Conservation (phyloP, 225 moss, liverwort and hornwort genomes). For the Physcomitrellopsis africana region DNA sequence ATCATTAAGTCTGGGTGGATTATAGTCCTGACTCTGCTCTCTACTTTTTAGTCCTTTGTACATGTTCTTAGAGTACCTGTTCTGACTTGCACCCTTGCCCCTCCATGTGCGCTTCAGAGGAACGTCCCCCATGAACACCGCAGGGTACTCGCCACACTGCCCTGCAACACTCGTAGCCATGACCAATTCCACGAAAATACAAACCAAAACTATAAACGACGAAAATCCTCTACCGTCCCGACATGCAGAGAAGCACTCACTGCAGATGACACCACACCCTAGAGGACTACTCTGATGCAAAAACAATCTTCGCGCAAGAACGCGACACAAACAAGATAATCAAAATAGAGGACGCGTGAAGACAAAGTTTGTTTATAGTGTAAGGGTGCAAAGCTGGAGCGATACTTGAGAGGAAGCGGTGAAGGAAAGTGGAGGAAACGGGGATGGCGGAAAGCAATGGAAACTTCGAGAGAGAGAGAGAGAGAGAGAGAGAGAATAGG, state of each 20-base stretch:
- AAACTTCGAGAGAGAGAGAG: too few species aligned
- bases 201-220: not conserved
- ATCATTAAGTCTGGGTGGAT: slow-evolving; percentile 55
- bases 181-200: not conserved
- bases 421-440: too few species aligned
- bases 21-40: slow-evolving; percentile 35
- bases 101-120: slow-evolving; percentile 10
- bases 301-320: not conserved
- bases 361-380: not conserved
- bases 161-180: not conserved
- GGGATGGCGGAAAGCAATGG: too few species aligned
- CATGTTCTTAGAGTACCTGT: slow-evolving; percentile 25
- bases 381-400: not conserved
- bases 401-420: too few species aligned
- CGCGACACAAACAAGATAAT: not conserved
- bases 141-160: not conserved
- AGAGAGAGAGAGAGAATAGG: too few species aligned
- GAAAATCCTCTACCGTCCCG: not conserved
- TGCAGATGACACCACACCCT: not conserved
- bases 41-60: slow-evolving; percentile 19
- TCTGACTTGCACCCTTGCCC: slow-evolving; percentile 18
- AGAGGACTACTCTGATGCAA: not conserved
- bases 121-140: not conserved
- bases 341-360: too few species aligned
- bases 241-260: not conserved